Percentiles rank a stretch among this genome's conserved stretches.
Conservation (phyloP, 2,329 filamentous ascomycete species). For the Epichloe sibirici region DNA sequence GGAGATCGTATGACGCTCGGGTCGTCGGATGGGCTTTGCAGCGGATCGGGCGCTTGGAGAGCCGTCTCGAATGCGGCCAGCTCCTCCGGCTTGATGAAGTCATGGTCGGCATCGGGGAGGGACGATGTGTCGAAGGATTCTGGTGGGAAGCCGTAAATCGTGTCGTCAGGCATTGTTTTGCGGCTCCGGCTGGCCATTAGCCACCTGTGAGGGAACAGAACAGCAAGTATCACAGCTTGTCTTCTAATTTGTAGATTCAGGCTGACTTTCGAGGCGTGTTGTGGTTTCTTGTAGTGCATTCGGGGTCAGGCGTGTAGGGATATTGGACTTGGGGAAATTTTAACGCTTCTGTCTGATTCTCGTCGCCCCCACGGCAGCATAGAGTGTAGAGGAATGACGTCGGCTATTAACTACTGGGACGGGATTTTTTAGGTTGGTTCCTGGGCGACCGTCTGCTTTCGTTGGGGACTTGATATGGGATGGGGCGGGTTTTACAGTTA, state of each 20-base stretch:
- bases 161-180: constrained; percentile 15
- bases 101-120: constrained; percentile 67
- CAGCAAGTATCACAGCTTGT: neutral
- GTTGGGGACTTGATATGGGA: neutral
- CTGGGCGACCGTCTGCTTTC: neutral
- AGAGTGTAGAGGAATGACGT: constrained; percentile 1
- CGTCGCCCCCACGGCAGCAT: neutral
- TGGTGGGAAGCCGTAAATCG: constrained; percentile 43
- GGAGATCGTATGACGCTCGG: constrained; percentile 28
- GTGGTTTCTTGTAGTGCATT: too few relatives aligned
- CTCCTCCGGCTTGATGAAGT: constrained; percentile 64
- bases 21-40: constrained; percentile 49
- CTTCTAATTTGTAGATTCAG: neutral
- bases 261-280: too few relatives aligned
- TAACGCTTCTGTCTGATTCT: neutral
- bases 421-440: too few relatives aligned
- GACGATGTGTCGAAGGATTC: constrained; percentile 55
- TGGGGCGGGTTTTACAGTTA: neutral
- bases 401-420: neutral
- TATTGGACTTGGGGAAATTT: too few relatives aligned
- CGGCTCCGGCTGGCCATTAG: neutral
- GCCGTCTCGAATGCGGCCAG: constrained; percentile 70
- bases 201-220: neutral
- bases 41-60: constrained; percentile 66
- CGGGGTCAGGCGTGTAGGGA: too few relatives aligned